Evolutionary conservation across 768 basidiomycete species (phyloP).

Genomic region (Tubosaeta sp.): DNA sequence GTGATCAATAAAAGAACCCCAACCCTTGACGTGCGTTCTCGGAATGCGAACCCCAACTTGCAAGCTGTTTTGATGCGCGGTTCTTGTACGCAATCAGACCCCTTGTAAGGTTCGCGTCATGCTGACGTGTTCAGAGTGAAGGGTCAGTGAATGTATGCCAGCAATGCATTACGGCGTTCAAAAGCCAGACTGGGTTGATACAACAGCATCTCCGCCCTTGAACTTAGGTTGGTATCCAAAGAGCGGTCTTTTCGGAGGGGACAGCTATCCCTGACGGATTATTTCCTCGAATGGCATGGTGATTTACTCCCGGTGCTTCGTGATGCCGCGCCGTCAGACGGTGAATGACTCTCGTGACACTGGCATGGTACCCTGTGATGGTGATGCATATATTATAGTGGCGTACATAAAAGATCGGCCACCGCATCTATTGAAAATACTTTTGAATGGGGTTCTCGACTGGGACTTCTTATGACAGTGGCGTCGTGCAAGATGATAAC

Average conservation of each 20-base stretch:
- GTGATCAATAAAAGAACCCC: conserved; percentile 5
- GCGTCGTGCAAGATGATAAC: conserved; percentile 19
- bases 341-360: conserved; percentile 15
- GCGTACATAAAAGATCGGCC: conserved; percentile 19
- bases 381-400: conserved; percentile 13
- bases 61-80: conserved; percentile 11
- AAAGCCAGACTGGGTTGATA: not conserved
- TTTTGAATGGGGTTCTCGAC: conserved; percentile 8
- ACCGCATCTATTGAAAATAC: conserved; percentile 7
- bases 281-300: conserved; percentile 11
- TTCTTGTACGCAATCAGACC: conserved; percentile 27
- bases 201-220: conserved; percentile 21
- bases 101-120: conserved; percentile 16
- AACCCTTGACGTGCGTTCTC: conserved; percentile 27
- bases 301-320: conserved; percentile 21
- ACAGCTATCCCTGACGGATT: conserved; percentile 1
- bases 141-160: conserved; percentile 26
- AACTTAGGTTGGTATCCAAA: conserved; percentile 9
- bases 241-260: not conserved
- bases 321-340: conserved; percentile 16
- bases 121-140: conserved; percentile 27
- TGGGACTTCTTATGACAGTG: conserved; percentile 20
- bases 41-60: conserved; percentile 21
- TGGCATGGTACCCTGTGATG: conserved; percentile 8
- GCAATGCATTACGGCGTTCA: conserved; percentile 27